Conservation (phyloP, 345 rosid genomes). For the Laguncularia racemosa region DNA sequence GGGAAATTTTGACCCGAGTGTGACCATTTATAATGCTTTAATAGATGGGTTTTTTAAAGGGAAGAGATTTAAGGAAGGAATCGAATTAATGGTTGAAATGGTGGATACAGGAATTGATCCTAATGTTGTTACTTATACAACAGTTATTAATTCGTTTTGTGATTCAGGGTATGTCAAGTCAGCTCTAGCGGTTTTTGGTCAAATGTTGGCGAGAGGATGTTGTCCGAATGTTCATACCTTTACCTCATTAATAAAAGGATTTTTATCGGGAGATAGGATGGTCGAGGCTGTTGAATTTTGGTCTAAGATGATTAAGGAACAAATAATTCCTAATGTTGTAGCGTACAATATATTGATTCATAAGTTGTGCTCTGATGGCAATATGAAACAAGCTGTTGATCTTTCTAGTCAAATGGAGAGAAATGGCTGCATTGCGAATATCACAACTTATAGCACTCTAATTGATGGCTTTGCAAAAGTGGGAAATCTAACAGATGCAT, state of each 20-base stretch:
- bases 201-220: conserved; percentile 71
- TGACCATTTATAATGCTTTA: conserved; percentile 65
- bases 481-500: conserved; percentile 51
- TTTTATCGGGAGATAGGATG: conserved; percentile 40
- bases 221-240: conserved; percentile 55
- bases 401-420: conserved; percentile 52
- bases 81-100: conserved; percentile 46
- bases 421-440: conserved; percentile 38
- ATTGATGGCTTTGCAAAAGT: conserved; percentile 69
- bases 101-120: conserved; percentile 42
- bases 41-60: conserved; percentile 56
- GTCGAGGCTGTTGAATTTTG: conserved; percentile 55
- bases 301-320: conserved; percentile 44
- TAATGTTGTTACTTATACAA: conserved; percentile 67
- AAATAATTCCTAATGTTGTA: conserved; percentile 47
- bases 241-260: conserved; percentile 70
- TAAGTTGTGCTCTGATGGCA: conserved; percentile 55
- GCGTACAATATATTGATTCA: conserved; percentile 57
- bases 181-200: conserved; percentile 53
- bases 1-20: conserved; percentile 36
- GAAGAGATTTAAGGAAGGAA: conserved; percentile 38
- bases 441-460: conserved; percentile 58
- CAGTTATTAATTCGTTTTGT: conserved; percentile 51
- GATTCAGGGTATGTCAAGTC: conserved; percentile 38
- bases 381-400: conserved; percentile 43